Evolutionary conservation across 1,139 yeast genomes (phyloP).

Genomic region (Suhomyces choctaworum): DNA sequence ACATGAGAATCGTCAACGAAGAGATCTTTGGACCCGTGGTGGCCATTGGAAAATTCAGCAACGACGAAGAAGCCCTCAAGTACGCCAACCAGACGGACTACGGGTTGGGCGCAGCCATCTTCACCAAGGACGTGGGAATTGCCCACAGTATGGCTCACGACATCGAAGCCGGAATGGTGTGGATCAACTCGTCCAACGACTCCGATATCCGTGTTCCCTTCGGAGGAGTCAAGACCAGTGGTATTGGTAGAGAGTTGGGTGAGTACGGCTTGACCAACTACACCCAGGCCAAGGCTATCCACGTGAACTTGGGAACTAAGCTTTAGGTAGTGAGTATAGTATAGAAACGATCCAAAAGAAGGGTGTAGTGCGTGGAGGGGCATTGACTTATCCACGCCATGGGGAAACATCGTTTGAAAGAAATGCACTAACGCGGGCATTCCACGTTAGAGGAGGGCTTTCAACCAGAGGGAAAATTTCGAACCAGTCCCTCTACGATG

Average conservation of each 20-base stretch:
- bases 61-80: conserved; percentile 54
- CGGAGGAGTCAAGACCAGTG: conserved; percentile 77
- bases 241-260: conserved; percentile 87
- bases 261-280: conserved; percentile 75
- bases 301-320: conserved; percentile 54
- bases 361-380: no score
- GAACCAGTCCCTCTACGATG: no score
- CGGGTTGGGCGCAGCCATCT: conserved; percentile 50
- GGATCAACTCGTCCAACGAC: conserved; percentile 72
- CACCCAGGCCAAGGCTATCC: conserved; percentile 79
- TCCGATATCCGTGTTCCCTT: conserved; percentile 77
- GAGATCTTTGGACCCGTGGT: conserved; percentile 66
- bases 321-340: conserved; percentile 14
- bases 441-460: no score
- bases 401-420: no score
- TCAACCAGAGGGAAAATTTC: no score
- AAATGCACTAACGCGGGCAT: no score
- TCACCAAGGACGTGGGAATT: conserved; percentile 26
- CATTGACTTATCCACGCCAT: no score
- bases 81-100: conserved; percentile 54
- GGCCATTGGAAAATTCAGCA: conserved; percentile 49
- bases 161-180: conserved; percentile 55
- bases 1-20: conserved; percentile 55
- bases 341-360: no score
- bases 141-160: conserved; percentile 50